Percentiles rank a stretch among this genome's conserved stretches.
Conservation (phyloP, 345 rosid species). For the Ceriops tagal region DNA sequence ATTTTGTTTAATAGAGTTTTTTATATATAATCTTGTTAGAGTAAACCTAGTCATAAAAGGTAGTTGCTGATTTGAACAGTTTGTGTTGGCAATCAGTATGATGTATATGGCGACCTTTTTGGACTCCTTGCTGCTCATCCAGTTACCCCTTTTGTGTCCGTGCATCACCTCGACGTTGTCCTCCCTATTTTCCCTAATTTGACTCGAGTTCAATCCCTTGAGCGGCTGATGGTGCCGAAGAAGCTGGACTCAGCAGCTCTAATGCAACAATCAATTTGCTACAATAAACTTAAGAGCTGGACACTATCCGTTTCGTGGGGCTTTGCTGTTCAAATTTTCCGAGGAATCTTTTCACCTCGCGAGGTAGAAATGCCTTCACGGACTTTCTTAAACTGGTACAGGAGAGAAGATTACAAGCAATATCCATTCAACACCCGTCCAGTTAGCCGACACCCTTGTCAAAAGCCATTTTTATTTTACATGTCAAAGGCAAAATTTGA, state of each 20-base stretch:
- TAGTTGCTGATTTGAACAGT: conserved; percentile 19
- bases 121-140: conserved; percentile 98
- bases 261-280: conserved; percentile 95
- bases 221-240: conserved; percentile 55
- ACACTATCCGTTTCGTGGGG: conserved; percentile 94
- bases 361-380: conserved; percentile 97
- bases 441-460: conserved; percentile 78
- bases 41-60: background rate
- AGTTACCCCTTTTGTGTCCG: conserved; percentile 68
- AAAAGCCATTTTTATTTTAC: conserved; percentile 80
- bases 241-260: conserved; percentile 77
- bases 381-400: conserved; percentile 95
- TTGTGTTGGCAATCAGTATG: conserved; percentile 51
- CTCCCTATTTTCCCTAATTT: conserved; percentile 89
- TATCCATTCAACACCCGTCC: conserved; percentile 98
- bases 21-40: too few species aligned
- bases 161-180: conserved; percentile 93
- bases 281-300: conserved; percentile 68
- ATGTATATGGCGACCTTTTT: conserved; percentile 84
- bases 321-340: conserved; percentile 72
- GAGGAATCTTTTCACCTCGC: conserved; percentile 77
- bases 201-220: conserved; percentile 69
- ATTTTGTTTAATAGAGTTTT: too few species aligned
- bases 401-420: conserved; percentile 80
- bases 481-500: conserved; percentile 48